Base-by-base conservation (phyloP, 768 basidiomycete species). In the Leccinum barrowsii region DNA sequence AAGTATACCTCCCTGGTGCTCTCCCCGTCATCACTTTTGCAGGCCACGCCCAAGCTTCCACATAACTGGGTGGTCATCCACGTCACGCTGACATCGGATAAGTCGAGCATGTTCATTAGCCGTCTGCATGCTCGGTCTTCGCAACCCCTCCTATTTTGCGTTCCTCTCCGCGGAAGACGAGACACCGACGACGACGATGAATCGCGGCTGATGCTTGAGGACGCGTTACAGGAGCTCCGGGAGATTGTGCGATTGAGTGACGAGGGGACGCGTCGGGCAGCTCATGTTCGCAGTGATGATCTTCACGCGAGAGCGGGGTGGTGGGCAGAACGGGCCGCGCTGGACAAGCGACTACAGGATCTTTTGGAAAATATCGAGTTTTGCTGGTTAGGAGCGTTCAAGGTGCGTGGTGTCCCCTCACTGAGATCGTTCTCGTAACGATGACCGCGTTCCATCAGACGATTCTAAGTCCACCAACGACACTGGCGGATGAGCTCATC, bases 381-480 rank as follows among this genome's bases (percentile, higher is more conserved):
- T 65, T 94, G 90, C 67, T 98, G 97, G 97, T 79, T 99, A 3
- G 96, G 97, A 1, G 94, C 89, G 21, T 98, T 97, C 83, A 98
- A 98, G 85, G 95, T 94, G 52, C 34, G 78, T 65, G 3, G 21
- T 56, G 8, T 57, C 15, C 34, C 19, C 3, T 4, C 15, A 2
- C 13, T n/a, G 40, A 12, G 26, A 26, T 58, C 2, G 13, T 30
- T 17, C 40, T 19, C 4, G 44, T 48, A 2, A 17, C 46, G 54
- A 54, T 35, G 52, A 1, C 26, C 58, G 8, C 32, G 32, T 15
- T 44, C 28, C 32, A n/a, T 47, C 13, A 64, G 90, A 86, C 87
- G 1, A 86, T 90, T 66, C 75, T 86, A 30, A 83, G 80, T 57
- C 78, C 80, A 21, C 77, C 78, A 2, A 73, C 73, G 34, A 74